Base-by-base conservation (phyloP, 2,329 filamentous ascomycete species). In the Exserohilum turcica region DNA sequence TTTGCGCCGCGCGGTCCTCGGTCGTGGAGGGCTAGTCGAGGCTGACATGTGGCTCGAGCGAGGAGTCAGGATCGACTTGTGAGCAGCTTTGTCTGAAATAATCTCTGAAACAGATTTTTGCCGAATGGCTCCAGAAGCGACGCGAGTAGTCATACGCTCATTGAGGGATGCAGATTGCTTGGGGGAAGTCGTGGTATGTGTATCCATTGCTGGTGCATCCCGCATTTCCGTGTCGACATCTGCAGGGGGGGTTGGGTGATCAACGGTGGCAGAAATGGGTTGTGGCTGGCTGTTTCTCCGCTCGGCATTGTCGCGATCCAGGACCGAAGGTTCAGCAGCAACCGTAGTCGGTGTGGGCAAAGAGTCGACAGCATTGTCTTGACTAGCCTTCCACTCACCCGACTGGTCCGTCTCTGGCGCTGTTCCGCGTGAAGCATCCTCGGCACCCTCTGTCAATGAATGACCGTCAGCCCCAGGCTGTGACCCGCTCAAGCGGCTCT, bases 51-150 rank as follows among this genome's bases (percentile, higher is more conserved):
- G 66, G 57, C 66, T 65, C 42, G 68, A 70, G 31, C 59, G 67
- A 15, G 72, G 69, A 5, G 71, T 73, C 15, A 81, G 57, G 75
- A 78, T 48, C 75, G 78, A 18, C 76, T 80, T 58, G 71, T 70
- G 58, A 35, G 69, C 68, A 36, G 83, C 79, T 15, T 79, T 81
- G 54, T 85, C 85, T 46, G 84, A 86, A 5, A 90, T 78, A 36
- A 90, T 89, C 70, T 91, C 88, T 15, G 85, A 87, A 4, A 90
- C 86, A 5, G 87, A 89, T 66, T 90, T 91, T 46, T 88, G 85
- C 56, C 84, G 81, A 62, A 90, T 85, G 2, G 86, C 84, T 36
- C 87, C 88, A 8, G 88, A 89, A 3, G 86, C 85, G 18, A 89
- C 85, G 61, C 87, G 77, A 1, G 87, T 90, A 9, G 86, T 87